Evolutionary conservation across 2,329 filamentous ascomycete species (phyloP), one percentile per base, ranked within the genome.

Genomic region (Alternaria sp.): DNA sequence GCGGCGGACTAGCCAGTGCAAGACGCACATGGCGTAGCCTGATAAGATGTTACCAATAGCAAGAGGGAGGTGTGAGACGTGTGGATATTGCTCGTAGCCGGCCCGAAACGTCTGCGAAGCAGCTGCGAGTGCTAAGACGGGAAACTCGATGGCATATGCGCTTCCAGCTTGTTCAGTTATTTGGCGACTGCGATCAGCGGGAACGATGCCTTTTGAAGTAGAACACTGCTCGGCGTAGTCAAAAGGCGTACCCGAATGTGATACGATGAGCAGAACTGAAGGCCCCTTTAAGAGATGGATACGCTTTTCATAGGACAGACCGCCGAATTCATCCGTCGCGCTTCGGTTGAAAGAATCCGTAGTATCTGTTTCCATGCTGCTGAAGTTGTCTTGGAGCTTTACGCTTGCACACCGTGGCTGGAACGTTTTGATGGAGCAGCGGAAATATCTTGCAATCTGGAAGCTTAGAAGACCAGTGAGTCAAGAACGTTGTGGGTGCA

Each of bases 21-120:
- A 29, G 13, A 63, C 51, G 28, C 56, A 51, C 58, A 58, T 63
- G 6, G 29, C 34, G 23, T 55, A 52, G 4, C 58, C 40, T 4
- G 61, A 58, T n/a, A 63, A 34, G 10, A 63, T 39, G 1, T 34
- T 41, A 14, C 39, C 48, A 8, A 58, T 9, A 11, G 52, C 17
- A 21, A 63, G 14, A n/a, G 29, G 33, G 9, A 58, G 7, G 3
- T 24, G 34, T 17, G 28, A 29, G 11, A 29, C 13, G 2, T 21
- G 11, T n/a, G 34, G 10, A n/a, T n/a, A 21, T 13, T 44, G 17
- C 26, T 28, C 31, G 10, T 36, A 41, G 11, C 7, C 8, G 10
- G 54, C 11, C 7, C 24, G 41, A 23, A 58, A 49, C 4, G 33
- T 9, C 8, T 53, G 46, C 8, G 58, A 61, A 17, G 48, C 54